Percentiles rank a stretch among this genome's conserved stretches.
Conservation (phyloP, 176 grass and related monocot genomes). For the Avena atlantica region DNA sequence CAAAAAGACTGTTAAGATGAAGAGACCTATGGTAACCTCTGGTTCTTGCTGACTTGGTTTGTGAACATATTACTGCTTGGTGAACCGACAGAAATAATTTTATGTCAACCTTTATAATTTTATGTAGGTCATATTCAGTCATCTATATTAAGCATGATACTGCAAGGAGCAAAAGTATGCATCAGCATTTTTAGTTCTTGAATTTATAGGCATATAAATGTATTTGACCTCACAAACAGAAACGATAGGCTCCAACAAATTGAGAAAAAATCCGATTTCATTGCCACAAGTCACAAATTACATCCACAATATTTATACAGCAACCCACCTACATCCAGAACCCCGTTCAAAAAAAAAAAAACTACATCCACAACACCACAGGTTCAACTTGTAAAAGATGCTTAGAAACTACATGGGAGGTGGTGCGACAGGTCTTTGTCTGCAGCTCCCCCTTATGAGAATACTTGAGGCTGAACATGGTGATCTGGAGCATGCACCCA, state of each 20-base stretch:
- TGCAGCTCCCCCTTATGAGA: neutral
- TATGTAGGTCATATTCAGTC: neutral
- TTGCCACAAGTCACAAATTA: neutral
- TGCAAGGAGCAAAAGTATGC: neutral
- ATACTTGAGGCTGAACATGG: neutral
- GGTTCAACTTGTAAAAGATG: neutral
- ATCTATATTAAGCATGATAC: neutral
- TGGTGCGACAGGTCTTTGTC: neutral
- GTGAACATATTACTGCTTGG: neutral
- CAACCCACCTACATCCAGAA: neutral
- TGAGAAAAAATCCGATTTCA: neutral
- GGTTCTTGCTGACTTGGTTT: neutral
- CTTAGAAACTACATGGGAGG: slow-evolving; percentile 3
- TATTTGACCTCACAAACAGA: neutral
- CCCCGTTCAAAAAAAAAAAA: no score
- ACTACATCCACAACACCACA: neutral
- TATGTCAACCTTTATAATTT: neutral
- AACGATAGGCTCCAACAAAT: neutral
- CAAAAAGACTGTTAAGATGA: neutral
- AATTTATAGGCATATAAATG: neutral
- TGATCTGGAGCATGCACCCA: neutral
- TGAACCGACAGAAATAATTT: neutral
- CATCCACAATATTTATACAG: neutral
- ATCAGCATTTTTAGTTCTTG: neutral
- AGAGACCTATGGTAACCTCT: neutral